Evolutionary conservation across 2,329 filamentous ascomycete species (phyloP).

Genomic region (Diaporthe sp.): DNA sequence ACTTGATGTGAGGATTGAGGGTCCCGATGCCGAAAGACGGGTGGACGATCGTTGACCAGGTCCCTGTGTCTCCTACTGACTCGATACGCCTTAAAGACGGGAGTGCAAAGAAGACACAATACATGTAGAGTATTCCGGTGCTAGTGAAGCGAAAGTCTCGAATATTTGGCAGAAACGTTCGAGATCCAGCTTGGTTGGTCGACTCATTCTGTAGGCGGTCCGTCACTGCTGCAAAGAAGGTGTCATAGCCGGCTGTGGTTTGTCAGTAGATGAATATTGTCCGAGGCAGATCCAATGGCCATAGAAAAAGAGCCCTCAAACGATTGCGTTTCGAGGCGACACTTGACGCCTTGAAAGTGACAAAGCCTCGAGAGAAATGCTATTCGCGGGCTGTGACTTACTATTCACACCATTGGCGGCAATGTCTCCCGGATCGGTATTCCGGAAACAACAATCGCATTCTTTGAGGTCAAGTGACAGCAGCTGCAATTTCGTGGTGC

Average conservation of each 20-base stretch:
- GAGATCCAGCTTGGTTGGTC: rapidly evolving
- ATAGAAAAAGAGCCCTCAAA: too few species aligned
- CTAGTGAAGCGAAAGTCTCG: neutral
- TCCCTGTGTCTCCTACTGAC: neutral
- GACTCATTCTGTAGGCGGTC: too few species aligned
- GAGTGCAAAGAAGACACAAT: neutral
- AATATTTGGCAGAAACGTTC: neutral
- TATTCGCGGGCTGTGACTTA: neutral
- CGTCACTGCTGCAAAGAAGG: neutral
- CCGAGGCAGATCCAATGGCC: too few species aligned
- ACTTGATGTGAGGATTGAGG: neutral
- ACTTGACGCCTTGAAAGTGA: neutral
- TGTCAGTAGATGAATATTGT: neutral
- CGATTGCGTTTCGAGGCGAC: neutral
- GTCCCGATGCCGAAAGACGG: neutral
- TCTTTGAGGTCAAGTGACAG: neutral
- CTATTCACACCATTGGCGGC: neutral
- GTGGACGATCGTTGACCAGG: neutral
- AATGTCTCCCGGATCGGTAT: too few species aligned
- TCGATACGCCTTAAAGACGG: neutral
- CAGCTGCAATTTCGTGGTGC: neutral
- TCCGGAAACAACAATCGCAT: neutral
- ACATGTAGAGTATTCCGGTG: too few species aligned
- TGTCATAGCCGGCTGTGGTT: neutral
- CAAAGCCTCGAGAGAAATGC: neutral